Base-by-base conservation (phyloP, 2,329 filamentous ascomycete species). In the Plectosphaerella sp. region DNA sequence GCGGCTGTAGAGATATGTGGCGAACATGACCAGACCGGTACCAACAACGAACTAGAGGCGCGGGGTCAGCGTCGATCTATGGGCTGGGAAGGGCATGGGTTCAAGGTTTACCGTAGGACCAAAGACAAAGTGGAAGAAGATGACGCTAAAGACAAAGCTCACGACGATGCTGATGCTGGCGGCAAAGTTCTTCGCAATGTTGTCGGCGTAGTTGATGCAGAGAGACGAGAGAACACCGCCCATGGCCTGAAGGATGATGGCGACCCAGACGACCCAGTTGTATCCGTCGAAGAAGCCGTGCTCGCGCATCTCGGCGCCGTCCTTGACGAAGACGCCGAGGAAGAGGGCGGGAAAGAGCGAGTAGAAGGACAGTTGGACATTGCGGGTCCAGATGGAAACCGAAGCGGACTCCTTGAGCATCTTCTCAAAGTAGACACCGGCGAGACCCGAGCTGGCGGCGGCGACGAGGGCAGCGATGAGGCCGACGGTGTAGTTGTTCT, bases 211-310 rank as follows among this genome's bases (percentile, higher is more conserved):
- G 57, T 87, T 89, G 67, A 94, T 87, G 65, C 87, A 89, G 54
- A 94, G 78, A 2, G 88, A 54, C 11, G 56, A 86, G n/a, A 96
- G 73, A 25, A 97, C 80, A 22, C 93, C 94, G 33, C 92, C 92
- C 36, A 86, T 72, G 1, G 92, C 89, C 67, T 99, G 94, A 54
- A 94, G 80, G 6, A 84, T 65, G 59, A 97, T 89, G 5, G 91
- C 88, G 5, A 84, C 77, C 91, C 92, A 97, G 3, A 97, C 93
- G 18, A 93, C 79, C 78, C 83, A 88, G 66, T 96, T 97, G 72
- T 97, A 99, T 3, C 94, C 94, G 52, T 89, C 87, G 61, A 99
- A 97, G 70, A 97, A 96, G 12, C 94, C 94, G 56, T 89, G 84
- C 67, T 87, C 83, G 24, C 86, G 80, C 57, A 99, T 91, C 41